Base-by-base conservation (phyloP, 2,329 filamentous ascomycete genomes). In the Pseudogymnoascus sp. region DNA sequence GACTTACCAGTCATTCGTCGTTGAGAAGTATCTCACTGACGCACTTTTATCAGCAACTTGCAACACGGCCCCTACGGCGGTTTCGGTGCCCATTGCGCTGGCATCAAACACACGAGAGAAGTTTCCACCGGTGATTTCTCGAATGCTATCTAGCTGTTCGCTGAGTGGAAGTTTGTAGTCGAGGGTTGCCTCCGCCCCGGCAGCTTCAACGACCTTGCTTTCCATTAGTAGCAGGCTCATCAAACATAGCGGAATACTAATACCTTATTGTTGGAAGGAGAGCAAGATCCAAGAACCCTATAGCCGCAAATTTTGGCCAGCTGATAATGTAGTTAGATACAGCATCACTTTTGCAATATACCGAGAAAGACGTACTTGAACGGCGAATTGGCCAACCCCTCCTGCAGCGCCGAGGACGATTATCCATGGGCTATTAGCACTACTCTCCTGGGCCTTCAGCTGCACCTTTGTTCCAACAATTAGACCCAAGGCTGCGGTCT, bases 251-350 rank as follows among this genome's bases (percentile, higher is more conserved):
- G 9, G 24, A 9, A 31, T 15, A 9, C 2, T 15, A 5, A 31
- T 50, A 50, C 44, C 24, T 50, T 62, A 36, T 9, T 40, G 29
- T 73, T 73, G 2, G 65, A 67, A 4, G 70, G 67, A 0, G 74
- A 75, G 57, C 71, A 74, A 2, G 72, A 73, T 1, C 73, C 71
- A 1, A 74, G 68, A 2, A 77, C 71, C 50, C 74, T 74, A 63
- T 71, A 75, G 8, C 74, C 74, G 39, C 70, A 72, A 7, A 72
- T 50, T 24, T 69, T 71, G 5, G 69, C 71, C 26, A 76, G 62
- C 73, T 76, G 57, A 4, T 11, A 44, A 10, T 40, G 33, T 26
- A 15, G 50, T 33, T 36, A 44, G 13, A 15, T 35, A 9, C 8
- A 26, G 59, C 21, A 17, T 33, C 9, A 17, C 5, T 26, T 9